Evolutionary conservation across 2,329 filamentous ascomycete species (phyloP).

Genomic region (Hortaea werneckii): DNA sequence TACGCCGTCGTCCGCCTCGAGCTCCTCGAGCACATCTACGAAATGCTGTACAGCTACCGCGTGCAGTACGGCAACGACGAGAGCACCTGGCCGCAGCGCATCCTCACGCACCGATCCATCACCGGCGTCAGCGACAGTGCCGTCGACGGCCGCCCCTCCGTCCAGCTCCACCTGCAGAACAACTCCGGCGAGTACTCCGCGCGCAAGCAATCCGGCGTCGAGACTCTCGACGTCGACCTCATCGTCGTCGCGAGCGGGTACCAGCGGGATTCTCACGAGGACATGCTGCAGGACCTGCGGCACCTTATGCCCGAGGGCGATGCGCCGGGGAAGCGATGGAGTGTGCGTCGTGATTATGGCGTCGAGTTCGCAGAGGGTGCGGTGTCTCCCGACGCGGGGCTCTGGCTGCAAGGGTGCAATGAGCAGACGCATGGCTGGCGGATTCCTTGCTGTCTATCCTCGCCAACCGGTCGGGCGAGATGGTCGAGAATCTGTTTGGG

Average conservation of each 20-base stretch:
- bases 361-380: conserved; percentile 59
- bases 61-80: conserved; percentile 60
- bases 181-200: conserved; percentile 34
- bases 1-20: conserved; percentile 90
- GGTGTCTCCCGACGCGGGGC: conserved; percentile 62
- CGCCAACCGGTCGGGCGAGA: conserved; percentile 26
- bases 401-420: conserved; percentile 92
- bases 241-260: conserved; percentile 87
- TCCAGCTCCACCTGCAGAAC: conserved; percentile 53
- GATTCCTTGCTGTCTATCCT: conserved; percentile 29
- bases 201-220: conserved; percentile 28
- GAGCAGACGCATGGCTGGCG: conserved; percentile 77
- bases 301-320: conserved; percentile 52
- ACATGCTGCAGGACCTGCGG: conserved; percentile 59
- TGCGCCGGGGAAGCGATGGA: conserved; percentile 42
- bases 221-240: conserved; percentile 65
- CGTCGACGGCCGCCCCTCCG: conserved; percentile 29
- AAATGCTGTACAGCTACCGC: conserved; percentile 77
- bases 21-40: conserved; percentile 80
- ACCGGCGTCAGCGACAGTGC: conserved; percentile 37
- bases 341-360: conserved; percentile 67
- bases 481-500: conserved; percentile 29
- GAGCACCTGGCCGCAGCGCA: conserved; percentile 68
- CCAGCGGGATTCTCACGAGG: conserved; percentile 63
- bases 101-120: conserved; percentile 60